Base-by-base conservation (phyloP, 768 basidiomycete species). In the Megacollybia marginata region DNA sequence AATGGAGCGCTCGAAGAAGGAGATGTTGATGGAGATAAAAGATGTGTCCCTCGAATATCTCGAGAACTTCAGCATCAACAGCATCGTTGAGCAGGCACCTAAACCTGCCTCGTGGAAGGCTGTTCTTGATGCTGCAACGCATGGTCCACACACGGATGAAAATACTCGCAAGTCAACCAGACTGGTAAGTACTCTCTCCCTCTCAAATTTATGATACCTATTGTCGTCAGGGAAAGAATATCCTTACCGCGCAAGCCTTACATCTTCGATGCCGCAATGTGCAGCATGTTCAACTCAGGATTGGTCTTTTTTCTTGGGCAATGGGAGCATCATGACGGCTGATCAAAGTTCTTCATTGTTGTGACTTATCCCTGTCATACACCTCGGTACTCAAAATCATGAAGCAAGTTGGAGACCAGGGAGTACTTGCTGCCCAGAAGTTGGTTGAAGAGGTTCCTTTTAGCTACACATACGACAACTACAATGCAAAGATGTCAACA, bases 401-500 rank as follows among this genome's bases (percentile, higher is more conserved):
- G 19, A 13, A 13, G 43, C 10, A 44, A 10, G 11, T 44, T 20
- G 19, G 43, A 13, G 18, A 44, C 19, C 10, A 44, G 12, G 9
- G 11, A 13, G 13, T 44, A 10, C 10, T 10, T 44, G 43, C 12
- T 11, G 43, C 43, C 10, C 10, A 7, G n/a, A n/a, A 13, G 31
- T 16, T 48, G 9, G 28, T 48, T 19, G 13, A 16, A n/a, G n/a
- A n/a, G n/a, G n/a, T n/a, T n/a, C n/a, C n/a, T n/a, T n/a, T n/a
- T n/a, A n/a, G n/a, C n/a, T 12, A 54, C 2, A 48, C 52, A 28
- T 57, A 49, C 28, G 57, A 59, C 35, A 69, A 68, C 40, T 56
- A 65, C 44, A 64, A 67, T 35, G 46, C 65, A 28, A 58, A 51
- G 0, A 60, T 55, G 1, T 67, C 67, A 1, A 67, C 62, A 15